Evolutionary conservation across 345 rosid genomes (phyloP), one percentile per base, ranked within the genome.

Genomic region (Cardamine chenopodiifolia): DNA sequence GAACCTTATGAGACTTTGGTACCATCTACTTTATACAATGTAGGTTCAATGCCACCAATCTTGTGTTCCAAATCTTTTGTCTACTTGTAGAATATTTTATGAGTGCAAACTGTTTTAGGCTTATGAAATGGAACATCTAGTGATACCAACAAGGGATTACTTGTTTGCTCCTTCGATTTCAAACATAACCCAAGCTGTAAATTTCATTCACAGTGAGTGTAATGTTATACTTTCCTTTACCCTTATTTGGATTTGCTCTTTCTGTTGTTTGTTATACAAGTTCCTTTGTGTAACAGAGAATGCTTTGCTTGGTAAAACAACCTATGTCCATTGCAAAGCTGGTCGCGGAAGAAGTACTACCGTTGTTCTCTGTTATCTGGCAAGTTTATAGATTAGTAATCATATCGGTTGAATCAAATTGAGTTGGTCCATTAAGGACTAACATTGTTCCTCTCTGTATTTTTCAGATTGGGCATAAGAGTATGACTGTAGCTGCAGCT

Each of bases 311-410:
- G 85, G 93, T 72, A 87, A 79, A 75, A 89, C 87, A 34, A 91
- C 97, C 3, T 89, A 89, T 62, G 97, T 91, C 31, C 98, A 93
- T 74, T 93, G 98, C 79, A 93, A 93, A 80, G 97, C 98, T 75
- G 98, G 97, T 28, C 85, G 96, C 7, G 97, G 98, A 82, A 84
- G 97, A 79, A 93, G 98, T 81, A 91, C 97, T 1, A 89, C 94
- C 7, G 82, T 94, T 71, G 95, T 89, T 79, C 96, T 93, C 50
- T 91, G 96, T 69, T 91, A 91, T 81, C 82, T 93, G 88, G 98
- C 79, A 77, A 60, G 72, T 71, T 44, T 28, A 48, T 66, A 5
- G 42, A 48, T 37, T 18, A 23, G 2, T 4, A 29, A 19, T 44
- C 22, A 23, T 44, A 31, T 57, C 4, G 17, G 0, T 34, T 23